Conservation (phyloP, 805 yeast genomes). For the Teunomyces lycoperdinae region DNA sequence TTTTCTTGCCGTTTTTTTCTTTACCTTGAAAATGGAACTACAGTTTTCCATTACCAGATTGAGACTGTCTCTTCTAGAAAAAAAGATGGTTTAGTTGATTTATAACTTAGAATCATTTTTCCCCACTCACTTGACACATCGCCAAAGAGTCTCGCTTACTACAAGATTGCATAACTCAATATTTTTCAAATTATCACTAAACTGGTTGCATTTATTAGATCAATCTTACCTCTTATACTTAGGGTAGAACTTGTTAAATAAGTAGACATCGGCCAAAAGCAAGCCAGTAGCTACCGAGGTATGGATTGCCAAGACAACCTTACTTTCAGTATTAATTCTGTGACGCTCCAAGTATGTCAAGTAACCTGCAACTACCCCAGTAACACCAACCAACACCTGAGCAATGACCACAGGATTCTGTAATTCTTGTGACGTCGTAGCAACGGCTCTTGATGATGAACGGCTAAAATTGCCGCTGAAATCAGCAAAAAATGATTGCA, state of each 20-base stretch:
- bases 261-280: constrained; percentile 51
- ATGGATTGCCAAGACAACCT: constrained; percentile 45
- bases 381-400: constrained; percentile 49
- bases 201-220: neutral
- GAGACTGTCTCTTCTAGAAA: neutral
- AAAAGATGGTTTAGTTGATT: neutral
- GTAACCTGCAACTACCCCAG: constrained; percentile 48
- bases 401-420: constrained; percentile 61
- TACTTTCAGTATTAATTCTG: constrained; percentile 44
- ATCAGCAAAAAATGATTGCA: constrained; percentile 10
- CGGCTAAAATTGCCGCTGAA: constrained; percentile 6
- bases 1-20: neutral
- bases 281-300: constrained; percentile 54
- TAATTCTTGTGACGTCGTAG: constrained; percentile 35
- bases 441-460: neutral
- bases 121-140: neutral
- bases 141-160: no score
- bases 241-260: constrained; percentile 54
- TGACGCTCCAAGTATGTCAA: constrained; percentile 51
- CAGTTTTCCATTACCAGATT: no score
- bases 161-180: neutral
- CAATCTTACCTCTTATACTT: constrained; percentile 45
- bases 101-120: neutral
- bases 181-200: neutral
- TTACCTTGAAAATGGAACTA: no score